phyloP scores from a whole-genome alignment of 2,329 filamentous ascomycete species.

The Onygenales sp. region DNA sequence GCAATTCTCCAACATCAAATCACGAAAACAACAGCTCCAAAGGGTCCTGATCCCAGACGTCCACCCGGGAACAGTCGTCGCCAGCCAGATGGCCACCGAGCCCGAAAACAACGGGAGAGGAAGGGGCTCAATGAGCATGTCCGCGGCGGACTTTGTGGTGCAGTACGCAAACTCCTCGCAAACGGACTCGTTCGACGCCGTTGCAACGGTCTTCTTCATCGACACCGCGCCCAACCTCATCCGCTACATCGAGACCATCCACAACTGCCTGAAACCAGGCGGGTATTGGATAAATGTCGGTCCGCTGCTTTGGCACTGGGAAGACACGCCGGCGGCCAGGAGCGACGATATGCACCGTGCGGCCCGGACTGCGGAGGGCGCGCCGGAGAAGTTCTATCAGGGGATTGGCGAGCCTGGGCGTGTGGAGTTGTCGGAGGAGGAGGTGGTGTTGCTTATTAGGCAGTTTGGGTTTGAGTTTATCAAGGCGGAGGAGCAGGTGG shows the following conservation, averaged over 20 bases:
- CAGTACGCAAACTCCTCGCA: conserved; percentile 61
- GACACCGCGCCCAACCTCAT: conserved; percentile 93
- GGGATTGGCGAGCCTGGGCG: conserved; percentile 84
- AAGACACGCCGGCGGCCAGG: conserved; percentile 57
- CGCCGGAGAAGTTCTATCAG: conserved; percentile 21
- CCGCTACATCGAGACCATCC: conserved; percentile 76
- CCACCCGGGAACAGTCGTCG: conserved; percentile 54
- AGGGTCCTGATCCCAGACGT: conserved; percentile 71
- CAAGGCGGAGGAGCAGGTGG: conserved; percentile 46
- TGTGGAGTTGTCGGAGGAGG: conserved; percentile 82
- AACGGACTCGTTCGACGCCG: conserved; percentile 60
- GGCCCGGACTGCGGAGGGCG: conserved; percentile 15
- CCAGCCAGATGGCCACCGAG: conserved; percentile 18
- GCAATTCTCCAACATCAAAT: conserved; percentile 76
- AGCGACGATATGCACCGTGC: conserved; percentile 35
- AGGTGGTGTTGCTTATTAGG: conserved; percentile 67
- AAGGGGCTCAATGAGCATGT: conserved; percentile 77
- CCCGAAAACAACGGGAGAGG: conserved; percentile 12
- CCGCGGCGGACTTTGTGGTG: conserved; percentile 85
- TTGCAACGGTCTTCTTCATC: conserved; percentile 89
- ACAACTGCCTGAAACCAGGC: conserved; percentile 63
- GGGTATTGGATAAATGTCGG: conserved; percentile 86
- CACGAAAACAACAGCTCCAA: conserved; percentile 63
- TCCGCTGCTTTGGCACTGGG: conserved; percentile 91
- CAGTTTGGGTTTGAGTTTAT: conserved; percentile 69